These are phyloP conservation scores for Coemansia sp. DNA, from an alignment of 192 early-diverging fungal genomes.

Conservation along the genomic window DNA sequence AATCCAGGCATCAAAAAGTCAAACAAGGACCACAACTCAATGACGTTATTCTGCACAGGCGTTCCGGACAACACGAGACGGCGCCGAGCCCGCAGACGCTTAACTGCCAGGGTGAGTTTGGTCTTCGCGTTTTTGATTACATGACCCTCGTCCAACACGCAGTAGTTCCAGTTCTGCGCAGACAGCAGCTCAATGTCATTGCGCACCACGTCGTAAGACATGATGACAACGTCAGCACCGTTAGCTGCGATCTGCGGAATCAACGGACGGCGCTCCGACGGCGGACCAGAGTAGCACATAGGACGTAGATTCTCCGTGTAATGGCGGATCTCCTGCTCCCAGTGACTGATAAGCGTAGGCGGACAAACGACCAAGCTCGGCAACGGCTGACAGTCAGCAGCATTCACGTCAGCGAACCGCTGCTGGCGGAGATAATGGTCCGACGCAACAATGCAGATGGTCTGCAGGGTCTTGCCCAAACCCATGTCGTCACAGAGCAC, in stretches of 20 bases:
- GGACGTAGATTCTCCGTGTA: constrained; percentile 79
- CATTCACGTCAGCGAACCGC: constrained; percentile 57
- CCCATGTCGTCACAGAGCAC: constrained; percentile 99
- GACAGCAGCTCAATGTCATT: constrained; percentile 90
- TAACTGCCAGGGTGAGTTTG: constrained; percentile 92
- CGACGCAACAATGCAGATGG: constrained; percentile 92
- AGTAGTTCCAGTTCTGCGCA: constrained; percentile 86
- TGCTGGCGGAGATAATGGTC: constrained; percentile 78
- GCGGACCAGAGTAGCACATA: constrained; percentile 84
- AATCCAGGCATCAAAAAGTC: constrained; percentile 99
- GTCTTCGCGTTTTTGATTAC: constrained; percentile 95
- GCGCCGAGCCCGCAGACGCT: constrained; percentile 83
- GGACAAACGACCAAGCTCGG: constrained; percentile 96
- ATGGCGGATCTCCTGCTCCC: constrained; percentile 89
- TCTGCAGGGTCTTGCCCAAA: constrained; percentile 95
- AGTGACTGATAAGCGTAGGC: constrained; percentile 93
- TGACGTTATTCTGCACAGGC: constrained; percentile 97
- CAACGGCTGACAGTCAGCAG: constrained; percentile 68
- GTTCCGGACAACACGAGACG: constrained; percentile 96
- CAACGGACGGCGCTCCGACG: constrained; percentile 72
- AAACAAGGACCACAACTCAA: constrained; percentile 98
- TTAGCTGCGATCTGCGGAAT: constrained; percentile 54
- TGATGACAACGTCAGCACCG: constrained; percentile 82
- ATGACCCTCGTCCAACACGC: constrained; percentile 97
- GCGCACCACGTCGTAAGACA: constrained; percentile 96